A percentile compares a stretch with the other conserved stretches of the same genome.
These are phyloP conservation scores for Cutaneotrichosporon sp. DNA, from an alignment of 1,284 basidiomycete genomes.

Conservation along the genomic window DNA sequence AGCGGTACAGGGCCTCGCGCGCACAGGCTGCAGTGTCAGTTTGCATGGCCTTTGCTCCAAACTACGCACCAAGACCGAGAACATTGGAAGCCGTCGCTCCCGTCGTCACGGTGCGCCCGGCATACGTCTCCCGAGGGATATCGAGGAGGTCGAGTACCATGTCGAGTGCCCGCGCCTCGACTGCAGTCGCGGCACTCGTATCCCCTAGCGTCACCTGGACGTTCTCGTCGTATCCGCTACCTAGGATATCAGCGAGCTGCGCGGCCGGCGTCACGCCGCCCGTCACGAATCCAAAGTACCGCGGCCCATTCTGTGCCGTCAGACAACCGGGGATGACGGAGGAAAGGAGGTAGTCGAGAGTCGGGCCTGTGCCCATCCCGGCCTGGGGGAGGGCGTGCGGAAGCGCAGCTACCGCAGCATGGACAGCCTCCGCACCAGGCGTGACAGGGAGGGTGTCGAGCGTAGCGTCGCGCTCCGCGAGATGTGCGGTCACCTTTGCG, in stretches of 20 bases:
- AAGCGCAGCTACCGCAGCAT: conserved; percentile 30
- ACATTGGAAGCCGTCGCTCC: conserved; percentile 59
- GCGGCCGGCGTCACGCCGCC: conserved; percentile 55
- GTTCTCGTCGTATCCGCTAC: conserved; percentile 54
- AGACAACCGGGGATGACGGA: conserved; percentile 50
- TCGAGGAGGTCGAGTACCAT: conserved; percentile 55
- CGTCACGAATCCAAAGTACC: conserved; percentile 58
- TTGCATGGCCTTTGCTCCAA: not conserved
- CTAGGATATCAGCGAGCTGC: conserved; percentile 53
- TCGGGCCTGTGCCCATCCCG: conserved; percentile 43
- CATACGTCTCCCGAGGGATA: conserved; percentile 46
- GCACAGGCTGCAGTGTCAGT: conserved; percentile 42
- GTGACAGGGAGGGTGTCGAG: conserved; percentile 34
- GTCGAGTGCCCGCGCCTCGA: conserved; percentile 54
- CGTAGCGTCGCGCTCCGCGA: conserved; percentile 28
- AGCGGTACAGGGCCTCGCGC: conserved; percentile 43
- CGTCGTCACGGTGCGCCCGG: conserved; percentile 56
- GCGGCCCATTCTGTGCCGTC: conserved; percentile 53
- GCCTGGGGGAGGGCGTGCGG: conserved; percentile 35
- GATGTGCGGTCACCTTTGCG: conserved; percentile 27
- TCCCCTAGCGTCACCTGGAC: conserved; percentile 55
- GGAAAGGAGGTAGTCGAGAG: conserved; percentile 39
- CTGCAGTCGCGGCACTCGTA: conserved; percentile 51
- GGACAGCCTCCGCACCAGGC: conserved; percentile 23
- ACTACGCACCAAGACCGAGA: conserved; percentile 49